Base-by-base conservation (phyloP, 306 rosid species). In the Fagus crenata region DNA sequence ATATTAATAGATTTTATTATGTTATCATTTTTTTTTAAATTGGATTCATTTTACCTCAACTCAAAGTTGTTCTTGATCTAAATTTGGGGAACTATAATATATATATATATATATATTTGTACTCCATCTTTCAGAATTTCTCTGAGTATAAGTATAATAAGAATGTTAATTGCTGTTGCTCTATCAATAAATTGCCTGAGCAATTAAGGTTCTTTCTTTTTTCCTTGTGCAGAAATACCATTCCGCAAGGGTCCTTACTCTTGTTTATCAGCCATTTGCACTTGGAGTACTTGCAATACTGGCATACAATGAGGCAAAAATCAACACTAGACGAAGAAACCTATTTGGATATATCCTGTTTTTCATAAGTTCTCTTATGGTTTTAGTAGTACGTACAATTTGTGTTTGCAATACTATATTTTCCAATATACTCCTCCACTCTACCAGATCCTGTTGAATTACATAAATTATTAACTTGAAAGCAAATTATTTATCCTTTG, bases 231-330 rank as follows among this genome's bases (percentile, higher is more conserved):
- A 92, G 98, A 42, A 75, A 0, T 95, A 95, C 82, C 98, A 95
- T 78, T 80, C 97, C 2, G 37, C 97, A 14, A 87, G 97, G 65
- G 95, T 94, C 17, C 96, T 94, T 5, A 88, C 93, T 49, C 91
- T 94, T 69, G 92, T 89, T 35, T 94, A 92, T 81, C 97, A 94
- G 77, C 98, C 98, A 53, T 94, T 94, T 85, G 95, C 98, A 0
- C 74, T 92, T 15, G 87, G 81, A 77, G 87, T 96, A 75, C 79
- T 92, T 2, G 72, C 78, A 41, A 72, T 85, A 46, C 82, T 94
- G 12, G 39, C 95, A 59, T 90, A 85, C 68, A 39, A 86, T 9
- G 98, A 92, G 78, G 92, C 90, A 1, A 88, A 53, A 78, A 59
- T 88, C 67, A 88, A 90, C 64, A 94, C 98, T 37, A 85, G 98